phyloP scores from a whole-genome alignment of 2,329 filamentous ascomycete genomes.

The Colletotrichum sublineola region DNA sequence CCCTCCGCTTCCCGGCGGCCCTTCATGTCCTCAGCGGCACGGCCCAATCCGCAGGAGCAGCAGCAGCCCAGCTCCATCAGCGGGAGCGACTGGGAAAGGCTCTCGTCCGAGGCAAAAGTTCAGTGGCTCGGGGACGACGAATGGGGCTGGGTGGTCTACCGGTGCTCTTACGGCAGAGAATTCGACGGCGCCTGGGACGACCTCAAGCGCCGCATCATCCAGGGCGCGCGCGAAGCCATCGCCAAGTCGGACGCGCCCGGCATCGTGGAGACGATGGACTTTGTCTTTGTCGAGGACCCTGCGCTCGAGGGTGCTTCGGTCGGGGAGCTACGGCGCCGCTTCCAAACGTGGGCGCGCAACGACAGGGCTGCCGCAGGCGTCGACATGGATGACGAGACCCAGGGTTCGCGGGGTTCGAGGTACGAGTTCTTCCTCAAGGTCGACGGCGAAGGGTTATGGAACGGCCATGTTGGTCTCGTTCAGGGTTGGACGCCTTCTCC shows the following conservation, averaged over 20 bases:
- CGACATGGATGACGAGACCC: too few species aligned
- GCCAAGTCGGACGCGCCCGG: slow-evolving; percentile 36
- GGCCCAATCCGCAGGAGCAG: background rate
- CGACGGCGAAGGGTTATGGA: slow-evolving; percentile 23
- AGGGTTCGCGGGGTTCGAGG: slow-evolving; percentile 20
- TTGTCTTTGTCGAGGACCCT: slow-evolving; percentile 41
- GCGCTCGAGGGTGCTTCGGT: slow-evolving; percentile 42
- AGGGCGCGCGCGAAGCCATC: background rate
- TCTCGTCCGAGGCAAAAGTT: background rate
- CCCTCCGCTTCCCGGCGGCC: background rate
- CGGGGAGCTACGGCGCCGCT: slow-evolving; percentile 35
- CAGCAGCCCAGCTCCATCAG: background rate
- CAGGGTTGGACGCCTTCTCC: background rate
- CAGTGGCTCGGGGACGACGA: background rate
- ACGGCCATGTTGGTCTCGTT: background rate
- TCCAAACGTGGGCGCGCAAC: slow-evolving; percentile 30
- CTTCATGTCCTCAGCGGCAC: background rate
- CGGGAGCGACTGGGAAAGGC: too few species aligned
- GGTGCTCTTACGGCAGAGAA: background rate
- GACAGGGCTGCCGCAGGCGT: background rate
- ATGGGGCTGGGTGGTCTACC: background rate
- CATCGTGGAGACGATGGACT: slow-evolving; percentile 38
- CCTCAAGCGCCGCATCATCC: background rate
- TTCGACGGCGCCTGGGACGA: background rate
- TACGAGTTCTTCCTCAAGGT: slow-evolving; percentile 39